Conservation (phyloP, 768 basidiomycete species). For the Boletus rubescentipes region DNA sequence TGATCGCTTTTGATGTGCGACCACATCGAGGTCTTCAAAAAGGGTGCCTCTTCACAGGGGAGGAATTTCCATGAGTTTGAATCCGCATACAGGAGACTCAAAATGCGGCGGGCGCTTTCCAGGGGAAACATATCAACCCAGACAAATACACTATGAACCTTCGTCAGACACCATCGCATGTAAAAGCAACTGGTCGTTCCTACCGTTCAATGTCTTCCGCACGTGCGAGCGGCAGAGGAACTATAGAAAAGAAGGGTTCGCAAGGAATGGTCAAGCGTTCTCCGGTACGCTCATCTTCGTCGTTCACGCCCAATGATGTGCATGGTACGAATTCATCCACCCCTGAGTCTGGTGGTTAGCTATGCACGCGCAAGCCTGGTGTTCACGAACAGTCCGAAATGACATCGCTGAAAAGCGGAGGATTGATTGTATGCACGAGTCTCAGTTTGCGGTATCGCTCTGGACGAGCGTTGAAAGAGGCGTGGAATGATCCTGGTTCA, state of each 20-base stretch:
- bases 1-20: conserved; percentile 13
- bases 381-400: conserved; percentile 40
- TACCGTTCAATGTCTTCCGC: conserved; percentile 47
- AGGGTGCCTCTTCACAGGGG: conserved; percentile 18
- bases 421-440: conserved; percentile 39
- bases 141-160: conserved; percentile 37
- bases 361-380: not conserved
- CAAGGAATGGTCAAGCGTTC: conserved; percentile 46
- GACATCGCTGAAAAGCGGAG: conserved; percentile 30
- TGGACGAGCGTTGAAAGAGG: conserved; percentile 39
- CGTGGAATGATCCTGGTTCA: conserved; percentile 20
- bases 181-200: conserved; percentile 4
- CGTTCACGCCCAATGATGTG: conserved; percentile 34
- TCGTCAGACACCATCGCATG: not conserved
- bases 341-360: conserved; percentile 34
- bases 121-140: conserved; percentile 56
- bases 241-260: conserved; percentile 37
- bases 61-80: conserved; percentile 32
- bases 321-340: conserved; percentile 37
- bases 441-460: conserved; percentile 55
- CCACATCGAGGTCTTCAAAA: conserved; percentile 32
- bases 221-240: conserved; percentile 33
- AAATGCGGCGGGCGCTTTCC: conserved; percentile 45
- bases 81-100: conserved; percentile 34
- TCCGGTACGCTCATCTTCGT: conserved; percentile 39